Conservation (phyloP, 371 early-diverging fungal genomes). For the Rhizomucor pusillus region DNA sequence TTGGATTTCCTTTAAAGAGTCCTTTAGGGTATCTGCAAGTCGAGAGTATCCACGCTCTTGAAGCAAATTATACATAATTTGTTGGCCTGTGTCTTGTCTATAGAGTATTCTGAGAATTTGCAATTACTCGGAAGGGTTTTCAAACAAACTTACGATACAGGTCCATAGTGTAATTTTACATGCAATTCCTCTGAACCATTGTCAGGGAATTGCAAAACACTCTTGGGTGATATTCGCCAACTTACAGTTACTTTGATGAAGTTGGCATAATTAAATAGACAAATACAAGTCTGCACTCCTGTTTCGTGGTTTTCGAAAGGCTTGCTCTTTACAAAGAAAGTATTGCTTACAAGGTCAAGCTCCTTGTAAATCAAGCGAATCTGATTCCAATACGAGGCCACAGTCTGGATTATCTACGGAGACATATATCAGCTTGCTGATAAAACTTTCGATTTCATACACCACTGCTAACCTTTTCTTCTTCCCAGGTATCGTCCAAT, state of each 20-base stretch:
- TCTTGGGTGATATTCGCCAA: background rate
- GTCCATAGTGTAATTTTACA: background rate
- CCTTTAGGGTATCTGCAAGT: constrained; percentile 1
- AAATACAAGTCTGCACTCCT: background rate
- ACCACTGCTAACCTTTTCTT: background rate
- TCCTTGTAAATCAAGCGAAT: background rate
- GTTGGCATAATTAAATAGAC: background rate
- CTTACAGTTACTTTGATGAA: background rate
- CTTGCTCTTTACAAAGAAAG: background rate
- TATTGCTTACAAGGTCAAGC: background rate
- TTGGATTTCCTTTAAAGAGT: background rate
- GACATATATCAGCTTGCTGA: background rate
- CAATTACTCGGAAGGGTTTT: background rate
- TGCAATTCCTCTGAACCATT: background rate
- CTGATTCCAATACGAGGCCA: background rate
- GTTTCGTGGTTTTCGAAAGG: background rate
- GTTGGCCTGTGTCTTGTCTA: background rate
- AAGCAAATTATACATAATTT: background rate
- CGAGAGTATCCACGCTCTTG: background rate
- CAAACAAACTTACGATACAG: constrained; percentile 4
- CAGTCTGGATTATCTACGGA: background rate
- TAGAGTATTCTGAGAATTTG: background rate
- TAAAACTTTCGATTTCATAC: too few relatives aligned
- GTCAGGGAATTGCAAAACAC: background rate
- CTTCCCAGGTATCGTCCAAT: background rate